These are phyloP conservation scores for Bryoglossum gracile DNA, from an alignment of 495 filamentous ascomycete species.

Conservation along the genomic window DNA sequence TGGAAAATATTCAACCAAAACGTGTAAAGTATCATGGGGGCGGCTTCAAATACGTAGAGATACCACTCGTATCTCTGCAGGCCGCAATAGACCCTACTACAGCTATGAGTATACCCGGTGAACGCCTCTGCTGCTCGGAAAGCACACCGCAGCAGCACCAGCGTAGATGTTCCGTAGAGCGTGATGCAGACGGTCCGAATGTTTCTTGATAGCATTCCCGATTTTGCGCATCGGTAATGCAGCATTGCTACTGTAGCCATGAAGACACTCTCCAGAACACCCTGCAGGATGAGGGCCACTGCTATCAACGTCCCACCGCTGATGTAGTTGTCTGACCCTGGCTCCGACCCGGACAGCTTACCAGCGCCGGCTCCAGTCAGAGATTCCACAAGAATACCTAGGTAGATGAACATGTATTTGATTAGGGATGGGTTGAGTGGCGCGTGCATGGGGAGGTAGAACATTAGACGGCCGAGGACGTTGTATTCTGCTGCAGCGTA, in stretches of 20 bases:
- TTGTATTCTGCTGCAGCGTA: constrained; percentile 47
- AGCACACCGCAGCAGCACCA: constrained; percentile 34
- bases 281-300: constrained; percentile 56
- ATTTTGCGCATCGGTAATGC: constrained; percentile 25
- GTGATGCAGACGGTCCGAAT: constrained; percentile 31
- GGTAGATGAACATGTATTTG: constrained; percentile 30
- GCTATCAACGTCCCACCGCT: constrained; percentile 53
- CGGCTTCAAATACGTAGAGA: constrained; percentile 64
- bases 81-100: neutral
- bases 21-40: constrained; percentile 55
- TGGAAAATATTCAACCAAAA: constrained; percentile 53
- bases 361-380: constrained; percentile 35
- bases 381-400: constrained; percentile 32
- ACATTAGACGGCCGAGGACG: constrained; percentile 40
- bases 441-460: constrained; percentile 24
- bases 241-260: constrained; percentile 41
- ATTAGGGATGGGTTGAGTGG: constrained; percentile 35
- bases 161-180: constrained; percentile 34
- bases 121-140: constrained; percentile 35
- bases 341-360: constrained; percentile 9
- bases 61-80: constrained; percentile 48
- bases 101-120: neutral
- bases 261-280: constrained; percentile 55
- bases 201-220: constrained; percentile 27
- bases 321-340: constrained; percentile 4